Evolutionary conservation across 768 basidiomycete species (phyloP).

Genomic region (Termitomyces sp.): DNA sequence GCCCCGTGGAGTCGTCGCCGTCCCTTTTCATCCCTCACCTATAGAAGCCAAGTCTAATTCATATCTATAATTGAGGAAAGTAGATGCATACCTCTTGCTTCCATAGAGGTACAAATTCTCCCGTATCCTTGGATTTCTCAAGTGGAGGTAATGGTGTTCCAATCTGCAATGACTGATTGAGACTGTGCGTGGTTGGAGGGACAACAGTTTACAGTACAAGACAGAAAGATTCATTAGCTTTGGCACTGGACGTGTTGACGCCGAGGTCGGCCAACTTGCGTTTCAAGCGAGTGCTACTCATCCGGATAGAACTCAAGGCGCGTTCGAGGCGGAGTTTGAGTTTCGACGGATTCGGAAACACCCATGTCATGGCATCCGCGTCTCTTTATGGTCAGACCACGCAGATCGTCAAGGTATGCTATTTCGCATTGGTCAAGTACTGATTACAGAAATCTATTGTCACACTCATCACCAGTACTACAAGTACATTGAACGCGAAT

Average conservation of each 20-base stretch:
- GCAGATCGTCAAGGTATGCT: background rate
- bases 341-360: background rate
- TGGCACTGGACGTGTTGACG: constrained; percentile 17
- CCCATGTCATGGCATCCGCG: background rate
- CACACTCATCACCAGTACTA: background rate
- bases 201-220: constrained; percentile 8
- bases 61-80: constrained; percentile 3
- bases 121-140: constrained; percentile 88
- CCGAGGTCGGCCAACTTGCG: constrained; percentile 17
- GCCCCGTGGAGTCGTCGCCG: constrained; percentile 93
- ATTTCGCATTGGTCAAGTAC: background rate
- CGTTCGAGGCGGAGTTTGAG: background rate
- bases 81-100: constrained; percentile 78
- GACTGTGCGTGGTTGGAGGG: background rate
- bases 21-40: constrained; percentile 93
- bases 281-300: constrained; percentile 16
- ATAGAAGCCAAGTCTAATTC: background rate
- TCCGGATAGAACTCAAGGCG: background rate
- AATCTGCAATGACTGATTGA: constrained; percentile 47
- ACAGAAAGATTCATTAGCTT: constrained; percentile 17
- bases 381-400: too few relatives aligned
- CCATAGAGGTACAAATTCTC: constrained; percentile 97
- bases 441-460: background rate
- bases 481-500: background rate
- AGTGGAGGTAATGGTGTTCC: constrained; percentile 93